Conservation (phyloP, 306 rosid species). For the Ormosia semicastrata region DNA sequence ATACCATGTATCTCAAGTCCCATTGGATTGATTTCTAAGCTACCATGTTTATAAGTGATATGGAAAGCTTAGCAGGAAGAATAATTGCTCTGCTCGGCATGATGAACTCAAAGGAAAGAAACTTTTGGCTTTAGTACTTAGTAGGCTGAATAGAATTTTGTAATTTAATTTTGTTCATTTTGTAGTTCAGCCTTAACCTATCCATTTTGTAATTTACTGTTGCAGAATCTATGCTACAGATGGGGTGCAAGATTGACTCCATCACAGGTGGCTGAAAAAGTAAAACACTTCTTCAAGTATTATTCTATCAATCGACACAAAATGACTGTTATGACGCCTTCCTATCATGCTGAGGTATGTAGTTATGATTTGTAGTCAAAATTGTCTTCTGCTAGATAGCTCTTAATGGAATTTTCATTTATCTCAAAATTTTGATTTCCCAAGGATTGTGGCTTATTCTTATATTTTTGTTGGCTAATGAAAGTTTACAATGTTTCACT, state of each 20-base stretch:
- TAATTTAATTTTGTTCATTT: neutral
- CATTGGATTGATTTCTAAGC: constrained; percentile 10
- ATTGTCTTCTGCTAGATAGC: neutral
- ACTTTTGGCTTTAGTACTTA: neutral
- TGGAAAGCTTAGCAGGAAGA: neutral
- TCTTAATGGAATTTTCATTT: neutral
- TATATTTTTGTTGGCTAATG: constrained; percentile 8
- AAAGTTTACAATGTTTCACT: constrained; percentile 11
- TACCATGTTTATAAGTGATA: neutral
- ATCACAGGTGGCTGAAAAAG: constrained; percentile 89
- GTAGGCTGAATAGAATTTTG: neutral
- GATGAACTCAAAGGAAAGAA: neutral
- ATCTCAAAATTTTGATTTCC: neutral
- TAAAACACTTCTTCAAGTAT: constrained; percentile 88
- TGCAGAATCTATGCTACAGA: constrained; percentile 81
- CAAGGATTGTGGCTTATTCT: neutral
- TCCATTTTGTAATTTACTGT: constrained; percentile 18
- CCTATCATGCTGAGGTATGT: constrained; percentile 93
- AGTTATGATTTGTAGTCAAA: neutral
- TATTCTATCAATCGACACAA: constrained; percentile 95
- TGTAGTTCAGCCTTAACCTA: constrained; percentile 1
- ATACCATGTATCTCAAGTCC: constrained; percentile 4
- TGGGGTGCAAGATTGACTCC: constrained; percentile 88
- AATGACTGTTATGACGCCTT: constrained; percentile 88
- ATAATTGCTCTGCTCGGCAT: neutral